Conservation (phyloP, 345 rosid species). For the Arabis alpina region DNA sequence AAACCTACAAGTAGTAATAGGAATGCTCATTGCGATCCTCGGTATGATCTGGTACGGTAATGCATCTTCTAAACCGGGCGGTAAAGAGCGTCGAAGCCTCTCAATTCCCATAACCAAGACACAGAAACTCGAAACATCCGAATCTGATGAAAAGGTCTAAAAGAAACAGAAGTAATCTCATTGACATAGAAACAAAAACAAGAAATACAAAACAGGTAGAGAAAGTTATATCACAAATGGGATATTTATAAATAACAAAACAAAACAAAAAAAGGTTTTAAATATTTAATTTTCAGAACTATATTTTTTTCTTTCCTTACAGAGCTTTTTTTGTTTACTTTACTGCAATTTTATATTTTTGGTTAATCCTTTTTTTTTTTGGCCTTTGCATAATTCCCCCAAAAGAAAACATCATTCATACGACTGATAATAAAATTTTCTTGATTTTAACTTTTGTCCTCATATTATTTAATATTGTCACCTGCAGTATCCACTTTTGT, state of each 20-base stretch:
- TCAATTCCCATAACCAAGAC: constrained; percentile 55
- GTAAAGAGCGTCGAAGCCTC: constrained; percentile 76
- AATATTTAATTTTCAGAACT: constrained; percentile 34
- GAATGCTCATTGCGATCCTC: constrained; percentile 81
- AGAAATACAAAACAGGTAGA: constrained; percentile 43
- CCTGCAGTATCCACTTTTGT: constrained; percentile 22
- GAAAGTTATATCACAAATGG: constrained; percentile 24
- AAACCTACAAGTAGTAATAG: constrained; percentile 78
- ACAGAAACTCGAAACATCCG: constrained; percentile 62
- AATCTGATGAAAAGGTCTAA: constrained; percentile 72
- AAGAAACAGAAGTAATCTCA: background rate
- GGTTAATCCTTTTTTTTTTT: background rate
- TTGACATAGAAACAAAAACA: constrained; percentile 35
- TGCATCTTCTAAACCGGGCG: constrained; percentile 96
- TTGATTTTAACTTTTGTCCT: constrained; percentile 11
- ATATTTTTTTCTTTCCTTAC: constrained; percentile 27
- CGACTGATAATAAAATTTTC: constrained; percentile 34
- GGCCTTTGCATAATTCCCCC: constrained; percentile 22
- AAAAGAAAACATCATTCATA: constrained; percentile 27
- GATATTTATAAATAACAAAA: constrained; percentile 25
- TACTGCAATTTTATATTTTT: background rate
- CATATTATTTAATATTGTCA: constrained; percentile 2
- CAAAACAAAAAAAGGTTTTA: background rate
- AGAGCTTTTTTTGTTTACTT: constrained; percentile 16
- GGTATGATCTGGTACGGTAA: constrained; percentile 98